Conservation (phyloP, 306 rosid species). For the Citrullus mucosospermus region DNA sequence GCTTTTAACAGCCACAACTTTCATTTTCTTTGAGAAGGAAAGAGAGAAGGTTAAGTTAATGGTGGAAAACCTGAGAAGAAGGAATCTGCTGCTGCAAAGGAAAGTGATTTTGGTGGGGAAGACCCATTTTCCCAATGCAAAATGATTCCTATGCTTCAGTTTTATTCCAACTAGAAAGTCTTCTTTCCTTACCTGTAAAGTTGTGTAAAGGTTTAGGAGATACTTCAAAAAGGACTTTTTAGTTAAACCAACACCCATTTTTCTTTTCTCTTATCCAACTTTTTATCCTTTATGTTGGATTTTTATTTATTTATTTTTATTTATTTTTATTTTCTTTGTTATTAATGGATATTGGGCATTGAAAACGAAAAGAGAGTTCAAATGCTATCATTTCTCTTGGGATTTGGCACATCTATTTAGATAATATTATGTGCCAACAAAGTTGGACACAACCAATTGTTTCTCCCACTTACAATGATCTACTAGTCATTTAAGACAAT, state of each 20-base stretch:
- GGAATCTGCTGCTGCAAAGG: not conserved
- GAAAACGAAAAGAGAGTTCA: no score
- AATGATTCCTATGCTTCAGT: not conserved
- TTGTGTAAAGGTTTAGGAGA: not conserved
- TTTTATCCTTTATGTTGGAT: not conserved
- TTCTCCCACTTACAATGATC: no score
- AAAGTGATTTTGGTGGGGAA: not conserved
- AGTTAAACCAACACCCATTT: not conserved
- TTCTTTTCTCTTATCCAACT: not conserved
- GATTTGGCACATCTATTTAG: no score
- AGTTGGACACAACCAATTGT: no score
- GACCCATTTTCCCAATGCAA: not conserved
- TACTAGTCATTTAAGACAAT: no score
- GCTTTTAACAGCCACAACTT: not conserved
- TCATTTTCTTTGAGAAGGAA: not conserved
- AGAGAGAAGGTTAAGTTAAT: not conserved
- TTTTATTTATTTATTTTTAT: no score
- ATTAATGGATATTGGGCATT: no score
- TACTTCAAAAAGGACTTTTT: not conserved
- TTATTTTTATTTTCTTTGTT: not conserved
- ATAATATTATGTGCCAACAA: no score
- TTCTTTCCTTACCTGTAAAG: constrained; percentile 3
- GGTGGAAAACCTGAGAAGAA: constrained; percentile 8
- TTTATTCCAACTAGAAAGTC: not conserved
- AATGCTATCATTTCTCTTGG: no score